Percentiles rank a stretch among this genome's conserved stretches.
phyloP scores from a whole-genome alignment of 108 stramenopile species.

The Schizochytrium sp. region DNA sequence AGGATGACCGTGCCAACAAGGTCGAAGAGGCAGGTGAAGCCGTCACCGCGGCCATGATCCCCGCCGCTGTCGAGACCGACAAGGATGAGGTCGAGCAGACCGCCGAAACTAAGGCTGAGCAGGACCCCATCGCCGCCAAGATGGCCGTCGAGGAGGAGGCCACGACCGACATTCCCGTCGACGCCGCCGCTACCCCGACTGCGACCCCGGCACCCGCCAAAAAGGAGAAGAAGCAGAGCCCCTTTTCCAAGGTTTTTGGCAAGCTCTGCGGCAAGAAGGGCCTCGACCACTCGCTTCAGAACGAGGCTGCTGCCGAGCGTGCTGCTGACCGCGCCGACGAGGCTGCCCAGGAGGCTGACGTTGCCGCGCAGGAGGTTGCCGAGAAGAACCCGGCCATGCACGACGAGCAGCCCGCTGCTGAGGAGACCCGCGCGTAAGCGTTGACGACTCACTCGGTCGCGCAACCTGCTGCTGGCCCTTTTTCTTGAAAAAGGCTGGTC shows the following conservation, averaged over 20 bases:
- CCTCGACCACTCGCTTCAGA: not conserved
- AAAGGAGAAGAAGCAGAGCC: not conserved
- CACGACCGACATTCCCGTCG: not conserved
- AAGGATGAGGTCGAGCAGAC: not conserved
- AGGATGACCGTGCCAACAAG: not conserved
- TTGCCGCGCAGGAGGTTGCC: not conserved
- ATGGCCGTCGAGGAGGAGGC: not conserved
- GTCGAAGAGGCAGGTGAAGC: not conserved
- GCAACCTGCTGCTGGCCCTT: not conserved
- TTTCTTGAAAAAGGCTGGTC: no score
- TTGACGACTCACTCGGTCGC: not conserved
- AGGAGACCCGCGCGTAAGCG: not conserved
- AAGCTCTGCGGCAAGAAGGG: not conserved
- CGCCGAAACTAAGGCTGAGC: not conserved
- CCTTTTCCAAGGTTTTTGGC: not conserved
- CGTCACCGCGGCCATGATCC: not conserved
- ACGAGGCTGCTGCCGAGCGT: not conserved
- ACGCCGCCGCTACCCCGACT: not conserved
- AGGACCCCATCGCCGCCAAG: not conserved
- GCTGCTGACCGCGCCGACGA: not conserved
- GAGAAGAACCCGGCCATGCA: not conserved
- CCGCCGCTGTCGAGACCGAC: not conserved
- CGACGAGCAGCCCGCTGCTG: not conserved
- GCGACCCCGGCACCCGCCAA: not conserved
- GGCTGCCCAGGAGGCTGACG: not conserved